Evolutionary conservation across 2,329 filamentous ascomycete species (phyloP), one percentile per base, ranked within the genome.

Genomic region (Aureobasidium uvarum): DNA sequence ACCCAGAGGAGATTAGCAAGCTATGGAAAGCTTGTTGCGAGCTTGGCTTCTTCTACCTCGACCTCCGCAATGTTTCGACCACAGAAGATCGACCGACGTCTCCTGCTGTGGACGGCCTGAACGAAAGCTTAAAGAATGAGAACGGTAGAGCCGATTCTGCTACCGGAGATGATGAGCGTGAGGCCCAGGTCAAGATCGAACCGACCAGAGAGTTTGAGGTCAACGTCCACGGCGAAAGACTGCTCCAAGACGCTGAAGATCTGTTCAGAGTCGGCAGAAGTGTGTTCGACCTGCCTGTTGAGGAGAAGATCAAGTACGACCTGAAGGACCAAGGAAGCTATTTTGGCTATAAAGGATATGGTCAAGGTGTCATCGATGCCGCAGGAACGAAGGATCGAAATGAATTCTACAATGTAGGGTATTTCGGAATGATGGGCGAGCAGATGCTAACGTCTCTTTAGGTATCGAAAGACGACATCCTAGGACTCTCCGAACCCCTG

Each of bases 21-120:
- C 72, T 78, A 33, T 79, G 74, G 73, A 66, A 72, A 25, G 77
- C 78, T 2, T 77, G 76, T 65, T 72, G 74, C 28, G 78, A 84
- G 3, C 74, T 85, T 0, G 83, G 84, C 1, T 85, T 86, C 74
- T 85, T 85, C 74, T 85, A 85, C 68, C 76, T 86, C 7, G 81
- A 85, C 68, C 72, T 85, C 2, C 73, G 76, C 25, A 71, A 28
- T 18, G 46, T 55, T 10, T 33, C 62, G 2, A 60, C 67, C 28
- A 66, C 36, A 8, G 39, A 11, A n/a, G 43, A 50, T 31, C 52
- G 18, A 3, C 4, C 36, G 1, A 55, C 25, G 31, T 36, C 64
- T 6, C 18, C 66, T 16, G 64, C 64, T 48, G 13, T 28, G 28
- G 39, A 64, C 18, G 59, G 45, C 38, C 48, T 56, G 11, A 58